These are phyloP conservation scores for Cudoniella acicularis DNA, from an alignment of 495 filamentous ascomycete genomes.

Conservation along the genomic window DNA sequence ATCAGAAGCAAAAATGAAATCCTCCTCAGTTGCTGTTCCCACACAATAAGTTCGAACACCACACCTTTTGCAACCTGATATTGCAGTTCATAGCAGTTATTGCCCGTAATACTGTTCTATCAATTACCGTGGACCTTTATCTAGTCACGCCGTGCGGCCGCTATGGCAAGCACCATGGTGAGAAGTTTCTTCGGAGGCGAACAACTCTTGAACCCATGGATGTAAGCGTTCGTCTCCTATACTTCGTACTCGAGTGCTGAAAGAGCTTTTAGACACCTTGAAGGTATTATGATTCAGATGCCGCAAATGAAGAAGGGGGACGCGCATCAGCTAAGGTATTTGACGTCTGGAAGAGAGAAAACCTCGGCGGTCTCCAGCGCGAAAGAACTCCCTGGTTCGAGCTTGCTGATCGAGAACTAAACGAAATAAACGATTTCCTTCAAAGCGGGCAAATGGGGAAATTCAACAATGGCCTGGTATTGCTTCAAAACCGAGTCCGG, in stretches of 20 bases:
- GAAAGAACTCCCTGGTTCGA: not conserved
- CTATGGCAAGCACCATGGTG: constrained; percentile 1
- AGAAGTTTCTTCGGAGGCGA: not conserved
- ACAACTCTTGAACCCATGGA: constrained; percentile 1
- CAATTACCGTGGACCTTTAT: not conserved
- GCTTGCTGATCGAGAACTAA: not conserved
- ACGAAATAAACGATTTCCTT: not conserved
- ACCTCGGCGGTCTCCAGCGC: not conserved
- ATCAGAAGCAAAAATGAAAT: not conserved
- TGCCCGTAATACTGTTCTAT: too few relatives aligned
- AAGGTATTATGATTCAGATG: constrained; percentile 5
- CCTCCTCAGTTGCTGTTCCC: not conserved
- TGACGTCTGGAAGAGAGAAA: constrained; percentile 2
- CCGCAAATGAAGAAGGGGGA: not conserved
- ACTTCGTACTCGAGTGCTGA: not conserved
- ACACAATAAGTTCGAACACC: not conserved
- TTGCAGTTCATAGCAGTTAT: too few relatives aligned
- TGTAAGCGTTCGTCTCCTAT: not conserved
- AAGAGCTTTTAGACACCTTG: not conserved
- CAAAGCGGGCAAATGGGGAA: not conserved
- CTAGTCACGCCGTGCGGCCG: not conserved
- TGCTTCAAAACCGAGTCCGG: not conserved
- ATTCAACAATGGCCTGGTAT: not conserved
- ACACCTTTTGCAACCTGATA: not conserved
- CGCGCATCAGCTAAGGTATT: not conserved